Percentiles rank a stretch among this genome's conserved stretches.
Conservation (phyloP, 2,329 filamentous ascomycete species). For the Ciborinia camelliae region DNA sequence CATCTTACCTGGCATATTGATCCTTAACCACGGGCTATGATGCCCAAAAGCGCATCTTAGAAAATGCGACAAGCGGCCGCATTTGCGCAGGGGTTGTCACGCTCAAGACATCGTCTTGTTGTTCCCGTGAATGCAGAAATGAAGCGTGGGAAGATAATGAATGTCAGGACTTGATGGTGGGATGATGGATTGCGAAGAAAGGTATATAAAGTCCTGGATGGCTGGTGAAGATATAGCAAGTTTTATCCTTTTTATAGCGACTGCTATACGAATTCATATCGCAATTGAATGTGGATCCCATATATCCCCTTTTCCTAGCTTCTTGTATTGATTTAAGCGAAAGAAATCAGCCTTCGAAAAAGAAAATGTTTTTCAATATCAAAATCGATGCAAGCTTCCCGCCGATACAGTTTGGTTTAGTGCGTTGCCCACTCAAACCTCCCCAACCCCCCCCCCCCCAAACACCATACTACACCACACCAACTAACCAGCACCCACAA, state of each 20-base stretch:
- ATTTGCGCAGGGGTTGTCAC: background rate
- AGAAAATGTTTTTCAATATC: background rate
- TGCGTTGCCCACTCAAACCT: no score
- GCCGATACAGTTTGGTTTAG: slow-evolving; percentile 14
- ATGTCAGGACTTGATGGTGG: background rate
- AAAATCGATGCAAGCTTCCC: background rate
- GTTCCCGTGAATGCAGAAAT: background rate
- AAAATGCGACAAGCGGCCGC: no score
- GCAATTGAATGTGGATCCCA: background rate
- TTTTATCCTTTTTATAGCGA: background rate
- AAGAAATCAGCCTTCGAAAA: background rate
- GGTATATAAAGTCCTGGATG: background rate
- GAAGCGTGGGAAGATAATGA: no score
- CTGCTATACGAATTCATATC: background rate
- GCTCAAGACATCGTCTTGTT: no score
- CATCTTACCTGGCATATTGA: no score
- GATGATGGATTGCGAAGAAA: background rate
- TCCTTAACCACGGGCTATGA: no score
- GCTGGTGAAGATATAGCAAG: background rate
- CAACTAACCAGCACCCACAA: background rate
- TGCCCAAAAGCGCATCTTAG: background rate
- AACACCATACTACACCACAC: no score
- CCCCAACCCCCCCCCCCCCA: background rate
- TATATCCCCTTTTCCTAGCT: background rate
- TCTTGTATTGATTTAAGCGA: background rate